phyloP scores from a whole-genome alignment of 1,284 basidiomycete genomes.

The Ceratobasidium sp. region DNA sequence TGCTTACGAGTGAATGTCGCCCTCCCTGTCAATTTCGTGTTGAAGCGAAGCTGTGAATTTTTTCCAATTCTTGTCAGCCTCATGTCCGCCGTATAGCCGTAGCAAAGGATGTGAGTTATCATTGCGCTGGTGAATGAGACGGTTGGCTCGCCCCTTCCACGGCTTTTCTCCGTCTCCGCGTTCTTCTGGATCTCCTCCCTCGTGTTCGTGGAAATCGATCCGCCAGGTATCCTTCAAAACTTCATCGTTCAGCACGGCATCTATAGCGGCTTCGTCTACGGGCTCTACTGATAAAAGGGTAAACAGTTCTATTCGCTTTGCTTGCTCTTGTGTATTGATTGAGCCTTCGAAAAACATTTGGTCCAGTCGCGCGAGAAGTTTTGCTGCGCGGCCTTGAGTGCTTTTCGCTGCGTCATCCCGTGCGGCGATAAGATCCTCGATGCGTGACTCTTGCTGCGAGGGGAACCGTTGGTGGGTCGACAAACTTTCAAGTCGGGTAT shows the following conservation, averaged over 20 bases:
- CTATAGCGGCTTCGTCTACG: background rate
- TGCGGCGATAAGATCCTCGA: background rate
- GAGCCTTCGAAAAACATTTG: slow-evolving; percentile 33
- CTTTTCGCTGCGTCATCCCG: background rate
- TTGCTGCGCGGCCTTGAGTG: background rate
- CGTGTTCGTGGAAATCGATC: background rate
- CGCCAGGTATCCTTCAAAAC: background rate
- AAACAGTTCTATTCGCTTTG: background rate
- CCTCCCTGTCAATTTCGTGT: background rate
- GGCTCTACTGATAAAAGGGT: background rate
- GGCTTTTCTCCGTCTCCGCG: background rate
- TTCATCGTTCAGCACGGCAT: background rate
- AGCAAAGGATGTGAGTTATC: background rate
- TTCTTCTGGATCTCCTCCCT: background rate
- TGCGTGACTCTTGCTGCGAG: slow-evolving; percentile 3
- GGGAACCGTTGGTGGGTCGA: background rate
- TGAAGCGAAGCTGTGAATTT: background rate
- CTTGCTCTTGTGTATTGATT: background rate
- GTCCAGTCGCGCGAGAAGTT: slow-evolving; percentile 12
- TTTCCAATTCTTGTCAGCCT: background rate
- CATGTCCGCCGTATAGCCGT: background rate
- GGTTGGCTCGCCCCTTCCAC: slow-evolving; percentile 21
- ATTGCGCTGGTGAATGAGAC: background rate
- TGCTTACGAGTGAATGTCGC: slow-evolving; percentile 23
- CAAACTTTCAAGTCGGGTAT: background rate